These are phyloP conservation scores for Heliocybe sulcata DNA, from an alignment of 1,284 basidiomycete genomes.

Conservation along the genomic window DNA sequence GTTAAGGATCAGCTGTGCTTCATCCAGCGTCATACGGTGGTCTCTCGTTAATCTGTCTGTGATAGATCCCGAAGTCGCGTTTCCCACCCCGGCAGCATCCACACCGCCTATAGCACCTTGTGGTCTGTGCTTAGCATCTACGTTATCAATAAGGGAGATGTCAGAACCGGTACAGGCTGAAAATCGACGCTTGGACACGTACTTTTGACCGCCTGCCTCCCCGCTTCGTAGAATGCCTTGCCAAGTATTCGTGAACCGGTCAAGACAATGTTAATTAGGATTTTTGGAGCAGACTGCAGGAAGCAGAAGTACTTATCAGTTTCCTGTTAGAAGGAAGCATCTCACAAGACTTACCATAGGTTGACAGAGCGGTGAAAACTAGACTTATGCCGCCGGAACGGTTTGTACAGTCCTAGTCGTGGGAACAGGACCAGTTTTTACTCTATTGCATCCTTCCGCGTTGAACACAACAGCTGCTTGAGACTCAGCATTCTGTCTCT, in stretches of 20 bases:
- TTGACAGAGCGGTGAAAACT: not conserved
- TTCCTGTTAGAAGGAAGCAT: not conserved
- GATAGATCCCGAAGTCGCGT: slow-evolving; percentile 64
- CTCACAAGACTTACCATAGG: not conserved
- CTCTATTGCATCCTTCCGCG: not conserved
- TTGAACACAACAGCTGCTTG: no score
- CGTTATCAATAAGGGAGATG: not conserved
- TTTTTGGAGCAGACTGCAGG: slow-evolving; percentile 43
- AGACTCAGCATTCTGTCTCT: no score
- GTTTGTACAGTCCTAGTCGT: not conserved
- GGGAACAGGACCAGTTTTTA: not conserved
- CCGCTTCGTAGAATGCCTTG: slow-evolving; percentile 88
- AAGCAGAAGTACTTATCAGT: not conserved
- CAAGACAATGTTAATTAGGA: slow-evolving; percentile 78
- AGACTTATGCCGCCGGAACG: not conserved
- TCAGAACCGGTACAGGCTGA: not conserved
- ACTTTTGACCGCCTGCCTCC: slow-evolving; percentile 92
- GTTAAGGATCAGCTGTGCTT: slow-evolving; percentile 93
- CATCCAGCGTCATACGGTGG: slow-evolving; percentile 92
- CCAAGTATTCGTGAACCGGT: slow-evolving; percentile 83
- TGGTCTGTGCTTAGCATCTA: slow-evolving; percentile 74
- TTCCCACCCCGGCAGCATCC: slow-evolving; percentile 65
- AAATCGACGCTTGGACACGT: slow-evolving; percentile 23
- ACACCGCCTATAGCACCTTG: slow-evolving; percentile 45
- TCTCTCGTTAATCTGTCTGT: slow-evolving; percentile 77